These are phyloP conservation scores for Crinitomyces ghanaensis DNA, from an alignment of 805 yeast species.

Conservation along the genomic window DNA sequence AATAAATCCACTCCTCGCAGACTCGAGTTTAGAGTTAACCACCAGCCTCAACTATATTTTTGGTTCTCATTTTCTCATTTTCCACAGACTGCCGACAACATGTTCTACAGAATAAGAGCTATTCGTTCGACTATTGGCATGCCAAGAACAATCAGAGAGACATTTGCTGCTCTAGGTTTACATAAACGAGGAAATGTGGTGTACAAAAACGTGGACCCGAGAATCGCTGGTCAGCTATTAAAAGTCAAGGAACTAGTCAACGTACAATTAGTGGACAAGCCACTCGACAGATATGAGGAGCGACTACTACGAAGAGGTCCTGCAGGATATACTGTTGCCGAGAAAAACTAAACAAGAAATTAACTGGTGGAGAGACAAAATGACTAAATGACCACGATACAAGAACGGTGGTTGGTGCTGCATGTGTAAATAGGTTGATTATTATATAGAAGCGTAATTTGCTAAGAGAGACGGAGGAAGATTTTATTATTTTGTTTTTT, in stretches of 20 bases:
- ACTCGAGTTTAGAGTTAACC: too few species aligned
- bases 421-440: too few species aligned
- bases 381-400: too few species aligned
- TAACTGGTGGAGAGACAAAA: too few species aligned
- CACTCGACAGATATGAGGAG: conserved; percentile 38
- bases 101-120: conserved; percentile 59
- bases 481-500: too few species aligned
- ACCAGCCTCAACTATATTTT: too few species aligned
- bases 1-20: too few species aligned
- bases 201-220: conserved; percentile 62
- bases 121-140: conserved; percentile 76
- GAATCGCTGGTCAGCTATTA: conserved; percentile 75
- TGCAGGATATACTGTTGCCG: conserved; percentile 24
- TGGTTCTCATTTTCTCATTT: too few species aligned
- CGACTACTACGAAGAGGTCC: conserved; percentile 21
- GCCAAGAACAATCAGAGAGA: conserved; percentile 54
- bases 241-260: conserved; percentile 76
- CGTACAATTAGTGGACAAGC: conserved; percentile 58
- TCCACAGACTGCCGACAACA: conserved; percentile 2
- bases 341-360: too few species aligned
- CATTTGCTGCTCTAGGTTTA: conserved; percentile 65
- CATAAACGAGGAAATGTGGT: conserved; percentile 60
- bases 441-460: too few species aligned
- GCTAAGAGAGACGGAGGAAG: too few species aligned
- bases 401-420: too few species aligned